Base-by-base conservation (phyloP, 2,329 filamentous ascomycete genomes). In the Pseudogymnoascus verrucosus region DNA sequence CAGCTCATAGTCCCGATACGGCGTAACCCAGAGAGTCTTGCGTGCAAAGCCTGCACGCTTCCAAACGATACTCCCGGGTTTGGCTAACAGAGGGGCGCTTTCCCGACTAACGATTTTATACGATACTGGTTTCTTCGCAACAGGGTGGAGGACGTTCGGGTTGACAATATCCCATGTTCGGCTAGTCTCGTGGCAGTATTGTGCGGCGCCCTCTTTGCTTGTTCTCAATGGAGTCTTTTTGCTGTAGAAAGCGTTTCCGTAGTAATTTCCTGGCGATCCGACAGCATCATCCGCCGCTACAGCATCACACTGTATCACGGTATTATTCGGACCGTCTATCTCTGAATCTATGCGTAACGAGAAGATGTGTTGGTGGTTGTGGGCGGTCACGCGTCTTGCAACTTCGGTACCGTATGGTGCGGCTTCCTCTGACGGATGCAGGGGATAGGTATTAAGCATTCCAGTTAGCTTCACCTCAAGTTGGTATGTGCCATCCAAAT, bases 301-400 rank as follows among this genome's bases (percentile, higher is more conserved):
- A 0, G 91, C 89, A 69, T 97, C 93, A 11, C 89, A 87, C 76
- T 93, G 85, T 79, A 91, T 93, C 65, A 96, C 82, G 0, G 91
- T 93, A 75, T 97, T 97, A 67, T 87, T 82, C 0, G 88, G 84
- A 0, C 93, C 93, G 72, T 96, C 93, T 63, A 97, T 84, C 72
- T 93, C 95, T 34, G 92, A 85, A 73, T 97, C 90, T 47, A 96
- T 80, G 44, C 93, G 90, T 47, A 97, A 79, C 73, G 91, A 96
- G 84, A 97, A 97, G 34, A 97, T 82, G 75, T 97, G 93, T 76
- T 97, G 92, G 76, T 97, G 93, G 78, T 96, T 96, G 78, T 96
- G 93, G 0, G 93, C 93, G 71, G 96, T 96, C 72, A 96, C 91
- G 42, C 90, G 80, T 0, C 91, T 90, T 72, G 93, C 95, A 7